Conservation (phyloP, 192 early-diverging fungal species). For the Allomyces macrogynus region DNA sequence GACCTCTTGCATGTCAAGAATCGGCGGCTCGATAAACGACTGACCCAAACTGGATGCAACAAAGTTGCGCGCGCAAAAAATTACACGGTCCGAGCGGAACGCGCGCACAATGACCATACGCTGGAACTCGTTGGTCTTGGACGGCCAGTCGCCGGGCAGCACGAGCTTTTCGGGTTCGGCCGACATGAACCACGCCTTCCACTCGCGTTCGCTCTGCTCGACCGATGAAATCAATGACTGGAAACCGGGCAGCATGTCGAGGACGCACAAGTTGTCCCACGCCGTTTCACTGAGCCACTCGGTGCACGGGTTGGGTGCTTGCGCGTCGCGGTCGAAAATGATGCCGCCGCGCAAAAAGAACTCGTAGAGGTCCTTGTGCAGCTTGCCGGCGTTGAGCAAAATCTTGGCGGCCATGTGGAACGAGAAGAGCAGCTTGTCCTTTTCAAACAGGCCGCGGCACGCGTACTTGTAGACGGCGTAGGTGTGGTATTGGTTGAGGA, state of each 20-base stretch:
- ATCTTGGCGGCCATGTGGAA: conserved; percentile 62
- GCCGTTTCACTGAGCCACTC: conserved; percentile 2
- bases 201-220: conserved; percentile 9
- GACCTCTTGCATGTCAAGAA: conserved; percentile 26
- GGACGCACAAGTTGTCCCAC: conserved; percentile 12
- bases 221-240: conserved; percentile 7
- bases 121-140: conserved; percentile 9
- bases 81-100: conserved; percentile 61
- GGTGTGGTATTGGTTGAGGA: conserved; percentile 69
- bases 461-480: conserved; percentile 55
- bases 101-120: conserved; percentile 10
- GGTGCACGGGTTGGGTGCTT: conserved; percentile 16
- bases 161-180: conserved; percentile 1
- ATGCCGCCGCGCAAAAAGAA: conserved; percentile 31
- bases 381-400: neutral
- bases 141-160: conserved; percentile 13
- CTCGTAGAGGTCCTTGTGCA: conserved; percentile 18
- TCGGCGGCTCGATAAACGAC: conserved; percentile 23
- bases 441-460: conserved; percentile 63
- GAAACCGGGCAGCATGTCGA: conserved; percentile 2
- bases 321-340: conserved; percentile 9
- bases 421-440: conserved; percentile 71
- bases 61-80: conserved; percentile 67
- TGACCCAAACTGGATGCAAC: conserved; percentile 44
- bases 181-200: conserved; percentile 13